These are phyloP conservation scores for Takashimella koratensis DNA, from an alignment of 1,284 basidiomycete genomes.

Conservation along the genomic window DNA sequence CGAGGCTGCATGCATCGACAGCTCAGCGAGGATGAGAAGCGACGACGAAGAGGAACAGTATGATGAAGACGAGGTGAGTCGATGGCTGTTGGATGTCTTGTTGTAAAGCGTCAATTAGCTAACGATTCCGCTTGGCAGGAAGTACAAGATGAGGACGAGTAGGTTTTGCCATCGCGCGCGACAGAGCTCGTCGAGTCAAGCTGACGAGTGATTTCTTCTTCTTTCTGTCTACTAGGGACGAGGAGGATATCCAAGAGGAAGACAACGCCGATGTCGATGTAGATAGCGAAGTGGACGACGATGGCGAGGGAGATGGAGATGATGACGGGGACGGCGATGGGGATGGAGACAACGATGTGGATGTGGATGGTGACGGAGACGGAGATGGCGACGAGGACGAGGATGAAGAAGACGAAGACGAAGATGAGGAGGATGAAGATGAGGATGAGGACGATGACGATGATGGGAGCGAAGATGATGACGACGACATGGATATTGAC, in stretches of 20 bases:
- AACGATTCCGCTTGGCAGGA: conserved; percentile 3
- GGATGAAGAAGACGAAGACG: conserved; percentile 15
- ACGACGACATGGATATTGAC: conserved; percentile 10
- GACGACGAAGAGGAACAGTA: conserved; percentile 39
- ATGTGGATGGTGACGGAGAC: conserved; percentile 24
- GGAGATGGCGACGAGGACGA: conserved; percentile 23
- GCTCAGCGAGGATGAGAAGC: conserved; percentile 22
- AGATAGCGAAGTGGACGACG: conserved; percentile 20
- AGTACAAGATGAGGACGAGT: conserved; percentile 16
- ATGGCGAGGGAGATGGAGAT: conserved; percentile 21
- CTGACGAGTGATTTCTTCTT: too few relatives aligned
- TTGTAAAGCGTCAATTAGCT: conserved; percentile 2
- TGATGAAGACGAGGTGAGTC: conserved; percentile 18
- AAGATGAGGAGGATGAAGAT: conserved; percentile 19
- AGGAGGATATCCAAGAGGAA: conserved; percentile 5
- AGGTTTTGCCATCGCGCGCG: conserved; percentile 7
- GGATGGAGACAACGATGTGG: conserved; percentile 23
- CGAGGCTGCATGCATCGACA: neutral
- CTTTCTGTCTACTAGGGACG: neutral
- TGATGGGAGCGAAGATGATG: conserved; percentile 18
- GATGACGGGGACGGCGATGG: conserved; percentile 28
- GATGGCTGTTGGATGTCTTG: conserved; percentile 1
- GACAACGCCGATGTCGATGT: conserved; percentile 14
- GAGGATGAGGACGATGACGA: conserved; percentile 19
- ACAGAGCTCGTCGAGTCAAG: too few relatives aligned